Conservation (phyloP, 768 basidiomycete genomes). For the Gloeophyllum trabeum region DNA sequence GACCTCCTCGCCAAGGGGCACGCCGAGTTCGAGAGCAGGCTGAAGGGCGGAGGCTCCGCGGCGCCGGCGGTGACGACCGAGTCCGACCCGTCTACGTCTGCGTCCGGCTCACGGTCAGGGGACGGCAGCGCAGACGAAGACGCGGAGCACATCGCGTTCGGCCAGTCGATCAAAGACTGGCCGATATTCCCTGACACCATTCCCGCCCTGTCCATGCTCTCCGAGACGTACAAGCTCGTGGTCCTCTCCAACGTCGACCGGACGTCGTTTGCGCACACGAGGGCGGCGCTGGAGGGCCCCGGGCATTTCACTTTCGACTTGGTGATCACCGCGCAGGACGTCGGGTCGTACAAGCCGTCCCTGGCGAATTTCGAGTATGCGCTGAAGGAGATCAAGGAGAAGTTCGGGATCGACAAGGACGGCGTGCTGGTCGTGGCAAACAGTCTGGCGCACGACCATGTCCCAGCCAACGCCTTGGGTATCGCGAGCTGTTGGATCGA, state of each 20-base stretch:
- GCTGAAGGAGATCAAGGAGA: slow-evolving; percentile 24
- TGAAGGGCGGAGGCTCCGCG: slow-evolving; percentile 8
- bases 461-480: slow-evolving; percentile 43
- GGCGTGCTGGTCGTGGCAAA: slow-evolving; percentile 58
- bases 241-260: slow-evolving; percentile 73
- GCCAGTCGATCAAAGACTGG: slow-evolving; percentile 51
- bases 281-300: slow-evolving; percentile 30
- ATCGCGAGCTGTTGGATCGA: slow-evolving; percentile 60
- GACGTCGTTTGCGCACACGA: slow-evolving; percentile 48
- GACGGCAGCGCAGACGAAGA: not conserved
- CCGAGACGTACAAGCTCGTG: slow-evolving; percentile 54
- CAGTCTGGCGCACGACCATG: slow-evolving; percentile 56
- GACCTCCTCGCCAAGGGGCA: slow-evolving; percentile 38
- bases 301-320: slow-evolving; percentile 48
- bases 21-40: slow-evolving; percentile 21
- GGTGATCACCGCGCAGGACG: slow-evolving; percentile 62
- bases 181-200: slow-evolving; percentile 56
- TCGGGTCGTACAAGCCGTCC: slow-evolving; percentile 64
- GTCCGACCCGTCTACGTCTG: slow-evolving; percentile 11
- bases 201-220: slow-evolving; percentile 45
- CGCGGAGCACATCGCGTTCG: slow-evolving; percentile 25
- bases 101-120: slow-evolving; percentile 18
- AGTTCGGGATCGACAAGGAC: slow-evolving; percentile 21
- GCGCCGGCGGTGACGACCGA: not conserved
- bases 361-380: slow-evolving; percentile 39